Evolutionary conservation across 495 filamentous ascomycete genomes (phyloP).

Genomic region (Aspergillus saccharolyticus): DNA sequence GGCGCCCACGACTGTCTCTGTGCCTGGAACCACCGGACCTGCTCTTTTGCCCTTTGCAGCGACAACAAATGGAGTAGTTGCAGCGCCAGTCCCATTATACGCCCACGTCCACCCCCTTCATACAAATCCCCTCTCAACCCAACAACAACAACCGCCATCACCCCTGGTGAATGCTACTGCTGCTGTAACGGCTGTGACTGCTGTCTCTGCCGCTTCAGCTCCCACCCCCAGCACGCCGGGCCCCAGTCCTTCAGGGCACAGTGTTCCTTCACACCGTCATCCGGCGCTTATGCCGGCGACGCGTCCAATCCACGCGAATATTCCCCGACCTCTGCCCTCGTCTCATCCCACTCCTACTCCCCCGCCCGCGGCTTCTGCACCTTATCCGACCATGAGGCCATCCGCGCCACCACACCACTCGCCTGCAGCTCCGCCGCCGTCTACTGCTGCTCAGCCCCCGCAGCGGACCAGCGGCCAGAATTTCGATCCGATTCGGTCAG

Average conservation of each 20-base stretch:
- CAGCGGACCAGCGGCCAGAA: conserved; percentile 64
- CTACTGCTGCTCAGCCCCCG: conserved; percentile 26
- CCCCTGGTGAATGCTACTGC: not conserved
- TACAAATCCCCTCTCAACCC: not conserved
- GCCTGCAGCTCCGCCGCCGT: conserved; percentile 36
- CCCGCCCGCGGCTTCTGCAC: conserved; percentile 10
- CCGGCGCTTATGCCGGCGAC: conserved; percentile 8
- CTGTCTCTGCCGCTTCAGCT: conserved; percentile 12
- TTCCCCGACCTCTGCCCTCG: conserved; percentile 24
- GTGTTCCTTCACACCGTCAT: conserved; percentile 8
- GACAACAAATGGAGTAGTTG: conserved; percentile 17
- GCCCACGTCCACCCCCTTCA: not conserved
- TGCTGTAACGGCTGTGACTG: too few species aligned
- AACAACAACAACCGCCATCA: too few species aligned
- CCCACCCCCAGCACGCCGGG: conserved; percentile 19
- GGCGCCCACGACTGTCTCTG: not conserved
- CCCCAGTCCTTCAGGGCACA: conserved; percentile 5
- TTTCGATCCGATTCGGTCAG: conserved; percentile 80
- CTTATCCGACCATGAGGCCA: conserved; percentile 21
- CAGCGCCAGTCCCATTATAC: conserved; percentile 3
- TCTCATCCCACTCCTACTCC: conserved; percentile 16
- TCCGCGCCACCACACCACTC: conserved; percentile 30
- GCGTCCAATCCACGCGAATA: conserved; percentile 13
- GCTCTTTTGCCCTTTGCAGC: conserved; percentile 5
- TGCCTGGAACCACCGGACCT: conserved; percentile 2